Percentiles rank a stretch among this genome's conserved stretches.
Conservation (phyloP, 2,329 filamentous ascomycete genomes). For the Incumbomyces delicatus region DNA sequence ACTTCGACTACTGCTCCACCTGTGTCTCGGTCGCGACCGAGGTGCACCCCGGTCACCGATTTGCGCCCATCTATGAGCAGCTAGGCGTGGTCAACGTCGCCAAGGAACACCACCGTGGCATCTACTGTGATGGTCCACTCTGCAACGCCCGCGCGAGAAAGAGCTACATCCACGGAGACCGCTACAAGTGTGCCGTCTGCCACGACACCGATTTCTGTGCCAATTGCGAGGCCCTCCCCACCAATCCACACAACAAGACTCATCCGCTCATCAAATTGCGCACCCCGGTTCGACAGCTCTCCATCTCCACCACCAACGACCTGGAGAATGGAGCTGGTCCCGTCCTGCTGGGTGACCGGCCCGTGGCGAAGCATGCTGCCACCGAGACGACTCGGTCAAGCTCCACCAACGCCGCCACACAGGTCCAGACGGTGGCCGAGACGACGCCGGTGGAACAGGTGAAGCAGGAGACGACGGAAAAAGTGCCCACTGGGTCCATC, state of each 20-base stretch:
- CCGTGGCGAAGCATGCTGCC: slow-evolving; percentile 37
- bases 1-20: slow-evolving; percentile 86
- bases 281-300: slow-evolving; percentile 79
- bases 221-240: slow-evolving; percentile 79
- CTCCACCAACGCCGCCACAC: slow-evolving; percentile 44
- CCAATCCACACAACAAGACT: slow-evolving; percentile 82
- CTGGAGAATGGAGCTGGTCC: slow-evolving; percentile 56
- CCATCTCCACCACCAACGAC: slow-evolving; percentile 74
- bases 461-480: slow-evolving; percentile 3
- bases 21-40: slow-evolving; percentile 60
- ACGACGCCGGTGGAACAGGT: slow-evolving; percentile 50
- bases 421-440: slow-evolving; percentile 65
- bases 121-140: slow-evolving; percentile 89
- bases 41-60: slow-evolving; percentile 75
- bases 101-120: slow-evolving; percentile 59
- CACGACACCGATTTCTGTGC: slow-evolving; percentile 92
- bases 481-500: slow-evolving; percentile 26
- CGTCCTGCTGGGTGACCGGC: slow-evolving; percentile 62
- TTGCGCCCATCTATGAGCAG: slow-evolving; percentile 75
- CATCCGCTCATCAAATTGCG: slow-evolving; percentile 96
- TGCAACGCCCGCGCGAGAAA: slow-evolving; percentile 53
- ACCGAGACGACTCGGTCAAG: slow-evolving; percentile 41
- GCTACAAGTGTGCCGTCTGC: slow-evolving; percentile 97
- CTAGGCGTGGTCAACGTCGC: slow-evolving; percentile 25
- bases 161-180: slow-evolving; percentile 65